These are phyloP conservation scores for Xylariaceae sp. DNA, from an alignment of 2,329 filamentous ascomycete species.

Conservation along the genomic window DNA sequence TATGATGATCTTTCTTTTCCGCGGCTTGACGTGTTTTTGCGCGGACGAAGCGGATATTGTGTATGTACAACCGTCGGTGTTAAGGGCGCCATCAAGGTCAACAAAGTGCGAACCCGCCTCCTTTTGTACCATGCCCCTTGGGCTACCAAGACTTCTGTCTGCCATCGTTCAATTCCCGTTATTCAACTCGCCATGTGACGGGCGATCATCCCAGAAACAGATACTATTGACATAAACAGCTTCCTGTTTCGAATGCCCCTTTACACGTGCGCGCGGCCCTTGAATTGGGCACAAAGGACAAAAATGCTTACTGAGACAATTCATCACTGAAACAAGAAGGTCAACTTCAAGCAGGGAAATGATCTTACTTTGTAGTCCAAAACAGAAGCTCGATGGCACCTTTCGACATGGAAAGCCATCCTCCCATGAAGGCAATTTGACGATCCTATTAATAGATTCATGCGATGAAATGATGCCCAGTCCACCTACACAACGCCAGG, in stretches of 20 bases:
- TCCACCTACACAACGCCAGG: background rate
- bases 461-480: background rate
- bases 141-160: no score
- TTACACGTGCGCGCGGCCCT: background rate
- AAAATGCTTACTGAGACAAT: background rate
- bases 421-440: no score
- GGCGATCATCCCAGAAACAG: background rate
- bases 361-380: background rate
- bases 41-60: background rate
- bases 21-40: constrained; percentile 2
- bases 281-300: background rate
- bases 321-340: background rate
- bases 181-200: constrained; percentile 1
- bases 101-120: constrained; percentile 3
- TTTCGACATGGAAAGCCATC: background rate
- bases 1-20: constrained; percentile 9
- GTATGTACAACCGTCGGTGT: no score
- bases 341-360: background rate
- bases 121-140: no score
- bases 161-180: background rate
- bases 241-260: background rate
- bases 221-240: background rate
- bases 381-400: constrained; percentile 11
- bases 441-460: background rate
- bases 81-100: constrained; percentile 41